These are phyloP conservation scores for Peronospora farinosa DNA, from an alignment of 352 stramenopile genomes.

Conservation along the genomic window DNA sequence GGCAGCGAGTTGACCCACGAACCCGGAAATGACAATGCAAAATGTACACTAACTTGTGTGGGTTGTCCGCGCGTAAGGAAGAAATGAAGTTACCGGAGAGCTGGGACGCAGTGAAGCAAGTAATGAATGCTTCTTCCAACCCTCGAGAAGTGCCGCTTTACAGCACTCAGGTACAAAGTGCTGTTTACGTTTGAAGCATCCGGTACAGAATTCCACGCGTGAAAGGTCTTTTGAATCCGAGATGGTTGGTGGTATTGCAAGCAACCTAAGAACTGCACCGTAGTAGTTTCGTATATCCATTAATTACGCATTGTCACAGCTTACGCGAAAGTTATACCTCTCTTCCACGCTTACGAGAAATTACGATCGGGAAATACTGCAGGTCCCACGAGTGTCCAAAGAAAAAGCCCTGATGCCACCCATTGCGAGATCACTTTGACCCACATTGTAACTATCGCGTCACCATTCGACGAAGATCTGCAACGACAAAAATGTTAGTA, in stretches of 20 bases:
- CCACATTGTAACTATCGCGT: slow-evolving; percentile 88
- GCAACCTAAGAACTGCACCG: no score
- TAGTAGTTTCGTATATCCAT: background rate
- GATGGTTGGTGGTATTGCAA: no score
- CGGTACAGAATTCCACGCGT: no score
- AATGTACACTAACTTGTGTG: background rate
- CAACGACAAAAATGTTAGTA: slow-evolving; percentile 4
- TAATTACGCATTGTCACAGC: slow-evolving; percentile 4
- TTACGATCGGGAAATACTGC: slow-evolving; percentile 88
- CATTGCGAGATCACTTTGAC: slow-evolving; percentile 92
- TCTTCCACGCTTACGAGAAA: slow-evolving; percentile 45
- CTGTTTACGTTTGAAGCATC: no score
- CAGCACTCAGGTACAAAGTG: no score
- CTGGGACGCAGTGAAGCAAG: no score
- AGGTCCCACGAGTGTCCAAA: slow-evolving; percentile 92
- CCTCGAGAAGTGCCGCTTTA: no score
- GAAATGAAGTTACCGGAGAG: no score
- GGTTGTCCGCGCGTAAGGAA: no score
- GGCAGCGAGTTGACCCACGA: slow-evolving; percentile 55
- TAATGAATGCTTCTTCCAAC: no score
- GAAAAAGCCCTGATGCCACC: slow-evolving; percentile 85
- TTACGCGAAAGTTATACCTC: background rate
- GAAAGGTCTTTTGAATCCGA: no score
- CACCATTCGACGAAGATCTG: slow-evolving; percentile 35
- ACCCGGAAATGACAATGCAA: slow-evolving; percentile 32